Percentiles rank a stretch among this genome's conserved stretches.
phyloP scores from a whole-genome alignment of 208 protist genomes.

The Trypanosoma theileri region DNA sequence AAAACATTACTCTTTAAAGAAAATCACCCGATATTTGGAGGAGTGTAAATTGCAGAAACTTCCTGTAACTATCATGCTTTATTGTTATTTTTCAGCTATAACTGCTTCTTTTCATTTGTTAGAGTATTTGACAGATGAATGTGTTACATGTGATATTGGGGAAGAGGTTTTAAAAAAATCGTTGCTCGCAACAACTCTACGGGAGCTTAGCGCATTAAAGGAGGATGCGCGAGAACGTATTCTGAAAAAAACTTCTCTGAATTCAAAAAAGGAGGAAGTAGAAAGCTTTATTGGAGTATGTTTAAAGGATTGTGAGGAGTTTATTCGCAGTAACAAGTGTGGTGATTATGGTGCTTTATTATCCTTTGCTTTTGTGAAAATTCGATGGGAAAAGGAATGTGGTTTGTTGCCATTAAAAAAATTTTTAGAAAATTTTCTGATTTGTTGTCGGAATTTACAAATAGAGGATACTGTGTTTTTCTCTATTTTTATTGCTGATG shows the following conservation, averaged over 20 bases:
- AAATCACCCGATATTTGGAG: background rate
- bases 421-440: constrained; percentile 12
- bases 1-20: background rate
- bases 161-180: constrained; percentile 1
- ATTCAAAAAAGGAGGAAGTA: constrained; percentile 1
- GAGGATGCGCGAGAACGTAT: constrained; percentile 8
- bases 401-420: background rate
- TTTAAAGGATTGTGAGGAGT: constrained; percentile 8
- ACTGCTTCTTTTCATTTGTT: background rate
- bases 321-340: constrained; percentile 20
- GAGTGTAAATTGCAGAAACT: background rate
- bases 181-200: background rate
- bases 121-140: background rate
- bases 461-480: constrained; percentile 1
- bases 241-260: background rate
- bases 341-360: constrained; percentile 8
- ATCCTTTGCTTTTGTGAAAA: constrained; percentile 16
- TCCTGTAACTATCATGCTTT: constrained; percentile 9
- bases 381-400: constrained; percentile 22
- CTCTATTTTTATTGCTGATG: constrained; percentile 10
- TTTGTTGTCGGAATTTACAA: background rate
- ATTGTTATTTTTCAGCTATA: constrained; percentile 13
- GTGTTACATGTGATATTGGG: background rate
- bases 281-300: background rate
- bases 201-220: constrained; percentile 11